Conservation (phyloP, 2,329 filamentous ascomycete species). For the Aspergillus fumigatiaffinis region DNA sequence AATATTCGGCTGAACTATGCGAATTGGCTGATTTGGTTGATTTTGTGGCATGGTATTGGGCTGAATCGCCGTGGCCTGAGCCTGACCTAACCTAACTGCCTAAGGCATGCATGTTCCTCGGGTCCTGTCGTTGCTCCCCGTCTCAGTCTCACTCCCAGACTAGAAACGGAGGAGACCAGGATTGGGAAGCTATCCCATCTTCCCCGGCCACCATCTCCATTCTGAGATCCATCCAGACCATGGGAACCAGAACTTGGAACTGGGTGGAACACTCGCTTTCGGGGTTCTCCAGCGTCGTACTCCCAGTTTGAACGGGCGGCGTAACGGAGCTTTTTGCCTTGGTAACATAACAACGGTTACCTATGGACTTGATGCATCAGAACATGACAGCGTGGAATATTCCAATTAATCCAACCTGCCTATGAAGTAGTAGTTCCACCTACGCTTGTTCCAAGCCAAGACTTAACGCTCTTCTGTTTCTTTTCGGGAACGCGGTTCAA, state of each 20-base stretch:
- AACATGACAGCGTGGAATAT: conserved; percentile 6
- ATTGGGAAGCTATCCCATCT: conserved; percentile 2
- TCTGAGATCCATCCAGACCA: neutral
- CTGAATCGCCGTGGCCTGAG: neutral
- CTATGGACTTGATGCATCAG: too few relatives aligned
- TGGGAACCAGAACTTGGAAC: neutral
- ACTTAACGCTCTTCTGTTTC: conserved; percentile 14
- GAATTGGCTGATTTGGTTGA: neutral
- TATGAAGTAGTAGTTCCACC: neutral
- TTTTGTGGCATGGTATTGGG: neutral
- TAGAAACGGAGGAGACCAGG: conserved; percentile 6
- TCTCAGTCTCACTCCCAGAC: neutral
- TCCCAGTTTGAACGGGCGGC: too few relatives aligned
- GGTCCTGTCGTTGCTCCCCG: too few relatives aligned
- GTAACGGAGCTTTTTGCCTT: neutral
- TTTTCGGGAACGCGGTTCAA: conserved; percentile 22
- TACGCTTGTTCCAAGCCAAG: conserved; percentile 17
- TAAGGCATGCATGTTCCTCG: neutral
- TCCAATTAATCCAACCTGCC: neutral
- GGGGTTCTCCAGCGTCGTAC: conserved; percentile 4
- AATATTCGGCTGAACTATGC: neutral
- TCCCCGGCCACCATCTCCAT: conserved; percentile 5
- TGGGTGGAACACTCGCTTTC: neutral
- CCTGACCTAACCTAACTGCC: too few relatives aligned
- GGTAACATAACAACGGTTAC: too few relatives aligned